A percentile compares a stretch with the other conserved stretches of the same genome.
Conservation (phyloP, 2,329 filamentous ascomycete species). For the Penicillium sp. region DNA sequence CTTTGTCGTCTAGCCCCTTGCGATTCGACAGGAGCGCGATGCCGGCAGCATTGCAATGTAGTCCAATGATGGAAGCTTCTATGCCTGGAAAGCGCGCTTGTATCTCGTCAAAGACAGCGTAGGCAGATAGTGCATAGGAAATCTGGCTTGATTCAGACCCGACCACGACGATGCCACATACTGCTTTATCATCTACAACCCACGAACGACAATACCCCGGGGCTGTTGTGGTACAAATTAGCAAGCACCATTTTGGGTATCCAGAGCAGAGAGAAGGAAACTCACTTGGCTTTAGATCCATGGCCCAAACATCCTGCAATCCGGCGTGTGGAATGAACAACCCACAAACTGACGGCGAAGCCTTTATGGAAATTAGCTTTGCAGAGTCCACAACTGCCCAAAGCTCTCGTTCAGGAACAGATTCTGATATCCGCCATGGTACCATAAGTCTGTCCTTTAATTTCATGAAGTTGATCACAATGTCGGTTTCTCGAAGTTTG, state of each 20-base stretch:
- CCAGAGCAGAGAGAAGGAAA: background rate
- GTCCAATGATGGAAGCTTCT: background rate
- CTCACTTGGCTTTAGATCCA: background rate
- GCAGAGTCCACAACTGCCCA: background rate
- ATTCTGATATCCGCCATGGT: background rate
- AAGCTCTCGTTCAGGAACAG: background rate
- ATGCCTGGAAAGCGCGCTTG: background rate
- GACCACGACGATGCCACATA: background rate
- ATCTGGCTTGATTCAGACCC: background rate
- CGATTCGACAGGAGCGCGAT: background rate
- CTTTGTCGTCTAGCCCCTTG: background rate
- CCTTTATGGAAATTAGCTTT: background rate
- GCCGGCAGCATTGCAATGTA: background rate
- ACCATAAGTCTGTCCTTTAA: background rate
- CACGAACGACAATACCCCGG: background rate
- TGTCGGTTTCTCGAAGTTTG: background rate
- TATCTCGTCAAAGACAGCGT: background rate
- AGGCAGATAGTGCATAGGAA: background rate
- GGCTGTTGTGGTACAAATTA: background rate
- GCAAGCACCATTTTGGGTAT: background rate
- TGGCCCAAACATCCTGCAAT: background rate
- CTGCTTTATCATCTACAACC: background rate
- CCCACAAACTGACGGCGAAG: background rate
- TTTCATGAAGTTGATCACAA: background rate
- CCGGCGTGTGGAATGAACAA: background rate